These are phyloP conservation scores for Aegle marmelos DNA, from an alignment of 345 rosid genomes.

Conservation along the genomic window DNA sequence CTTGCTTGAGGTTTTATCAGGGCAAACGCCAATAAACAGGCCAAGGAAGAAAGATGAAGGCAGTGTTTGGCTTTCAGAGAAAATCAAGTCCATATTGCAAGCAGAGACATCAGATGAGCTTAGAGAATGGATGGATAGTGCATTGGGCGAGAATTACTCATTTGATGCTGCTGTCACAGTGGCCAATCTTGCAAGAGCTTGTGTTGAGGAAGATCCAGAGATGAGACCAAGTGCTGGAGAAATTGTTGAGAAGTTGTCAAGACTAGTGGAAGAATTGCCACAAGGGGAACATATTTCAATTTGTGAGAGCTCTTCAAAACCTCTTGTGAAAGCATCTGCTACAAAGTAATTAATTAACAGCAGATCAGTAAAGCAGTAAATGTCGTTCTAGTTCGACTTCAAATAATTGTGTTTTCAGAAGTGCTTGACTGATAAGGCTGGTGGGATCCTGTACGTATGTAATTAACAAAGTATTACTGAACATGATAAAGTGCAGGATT, in stretches of 20 bases:
- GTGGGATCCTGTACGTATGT: constrained; percentile 27
- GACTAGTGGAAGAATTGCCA: constrained; percentile 49
- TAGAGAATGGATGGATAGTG: constrained; percentile 69
- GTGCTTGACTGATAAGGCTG: neutral
- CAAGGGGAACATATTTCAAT: constrained; percentile 38
- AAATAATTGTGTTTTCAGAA: neutral
- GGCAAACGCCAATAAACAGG: constrained; percentile 50
- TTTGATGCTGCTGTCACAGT: constrained; percentile 58
- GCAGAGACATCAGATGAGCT: constrained; percentile 52
- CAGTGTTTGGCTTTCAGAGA: constrained; percentile 38
- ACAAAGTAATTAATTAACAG: neutral
- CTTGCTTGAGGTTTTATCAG: constrained; percentile 66
- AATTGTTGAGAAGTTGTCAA: constrained; percentile 64
- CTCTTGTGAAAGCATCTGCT: constrained; percentile 47
- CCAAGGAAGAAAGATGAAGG: constrained; percentile 36
- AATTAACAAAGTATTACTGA: constrained; percentile 13
- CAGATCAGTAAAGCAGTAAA: neutral
- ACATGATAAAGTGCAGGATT: neutral
- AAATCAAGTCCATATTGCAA: constrained; percentile 36
- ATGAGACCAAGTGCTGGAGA: constrained; percentile 75
- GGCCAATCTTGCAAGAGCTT: constrained; percentile 67
- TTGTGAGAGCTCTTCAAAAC: constrained; percentile 70
- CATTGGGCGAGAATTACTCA: constrained; percentile 71
- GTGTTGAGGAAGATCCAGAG: constrained; percentile 58
- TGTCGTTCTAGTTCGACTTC: neutral